Conservation (phyloP, 2,329 filamentous ascomycete genomes). For the Aspergillus chevalieri region DNA sequence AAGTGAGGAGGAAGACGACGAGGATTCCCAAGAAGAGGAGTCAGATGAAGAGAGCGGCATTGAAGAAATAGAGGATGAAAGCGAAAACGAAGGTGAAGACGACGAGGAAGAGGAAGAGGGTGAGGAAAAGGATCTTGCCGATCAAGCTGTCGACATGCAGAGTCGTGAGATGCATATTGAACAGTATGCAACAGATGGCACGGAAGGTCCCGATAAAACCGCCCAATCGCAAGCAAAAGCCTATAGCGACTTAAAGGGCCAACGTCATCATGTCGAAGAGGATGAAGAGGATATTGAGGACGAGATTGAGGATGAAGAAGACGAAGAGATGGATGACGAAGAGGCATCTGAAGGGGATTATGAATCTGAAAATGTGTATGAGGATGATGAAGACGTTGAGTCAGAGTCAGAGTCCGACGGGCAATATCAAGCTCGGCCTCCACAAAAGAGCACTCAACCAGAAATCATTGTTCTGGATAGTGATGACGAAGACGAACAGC, state of each 20-base stretch:
- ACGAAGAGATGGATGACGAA: constrained; percentile 10
- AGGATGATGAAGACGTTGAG: constrained; percentile 12
- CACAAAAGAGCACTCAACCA: constrained; percentile 13
- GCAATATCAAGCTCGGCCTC: constrained; percentile 2
- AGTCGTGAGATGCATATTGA: neutral
- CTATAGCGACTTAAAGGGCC: neutral
- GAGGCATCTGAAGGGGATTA: constrained; percentile 12
- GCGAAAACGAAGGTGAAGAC: constrained; percentile 2
- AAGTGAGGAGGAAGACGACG: neutral
- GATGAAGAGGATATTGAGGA: constrained; percentile 10
- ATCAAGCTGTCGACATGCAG: neutral
- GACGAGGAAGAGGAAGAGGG: neutral
- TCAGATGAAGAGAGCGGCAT: constrained; percentile 6
- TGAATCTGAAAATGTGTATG: constrained; percentile 11
- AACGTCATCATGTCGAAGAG: constrained; percentile 7
- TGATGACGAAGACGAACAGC: constrained; percentile 35
- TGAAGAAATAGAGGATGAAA: constrained; percentile 1
- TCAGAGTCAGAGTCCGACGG: constrained; percentile 6
- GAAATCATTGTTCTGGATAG: constrained; percentile 40
- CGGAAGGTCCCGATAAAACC: neutral
- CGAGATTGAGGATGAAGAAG: constrained; percentile 10
- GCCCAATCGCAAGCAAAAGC: neutral
- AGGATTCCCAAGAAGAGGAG: constrained; percentile 6
- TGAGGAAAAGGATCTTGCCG: neutral
- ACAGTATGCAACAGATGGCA: neutral